phyloP scores from a whole-genome alignment of 1,139 yeast genomes.

The Taphrina pruni region DNA sequence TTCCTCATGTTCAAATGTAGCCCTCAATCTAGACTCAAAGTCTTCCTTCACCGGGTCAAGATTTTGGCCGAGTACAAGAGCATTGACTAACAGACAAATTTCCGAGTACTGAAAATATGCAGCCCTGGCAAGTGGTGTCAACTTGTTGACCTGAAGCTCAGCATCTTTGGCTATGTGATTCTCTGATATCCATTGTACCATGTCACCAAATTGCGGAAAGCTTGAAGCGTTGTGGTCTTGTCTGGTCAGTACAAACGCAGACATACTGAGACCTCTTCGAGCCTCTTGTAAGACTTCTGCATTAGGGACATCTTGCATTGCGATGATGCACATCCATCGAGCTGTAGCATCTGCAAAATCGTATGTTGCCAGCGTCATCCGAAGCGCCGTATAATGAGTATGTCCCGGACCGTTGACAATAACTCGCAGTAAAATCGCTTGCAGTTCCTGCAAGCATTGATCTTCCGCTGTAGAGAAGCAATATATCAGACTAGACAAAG shows the following conservation, averaged over 20 bases:
- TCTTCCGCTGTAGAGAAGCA: slow-evolving; percentile 57
- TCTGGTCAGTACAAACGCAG: slow-evolving; percentile 59
- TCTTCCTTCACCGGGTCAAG: slow-evolving; percentile 1
- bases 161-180: not conserved
- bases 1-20: slow-evolving; percentile 15
- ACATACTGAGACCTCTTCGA: slow-evolving; percentile 79
- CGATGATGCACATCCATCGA: slow-evolving; percentile 70
- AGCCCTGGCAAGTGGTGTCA: not conserved
- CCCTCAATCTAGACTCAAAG: slow-evolving; percentile 6
- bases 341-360: slow-evolving; percentile 74
- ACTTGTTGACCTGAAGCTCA: slow-evolving; percentile 23
- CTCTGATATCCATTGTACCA: not conserved
- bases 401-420: slow-evolving; percentile 45
- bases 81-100: slow-evolving; percentile 5
- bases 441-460: slow-evolving; percentile 57
- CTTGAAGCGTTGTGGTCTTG: not conserved
- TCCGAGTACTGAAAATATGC: slow-evolving; percentile 4
- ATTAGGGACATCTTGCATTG: slow-evolving; percentile 62
- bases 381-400: slow-evolving; percentile 62
- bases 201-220: slow-evolving; percentile 1
- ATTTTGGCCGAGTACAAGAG: not conserved
- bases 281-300: slow-evolving; percentile 84
- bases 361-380: slow-evolving; percentile 68
- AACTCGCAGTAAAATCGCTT: slow-evolving; percentile 57
- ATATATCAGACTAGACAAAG: slow-evolving; percentile 65